Evolutionary conservation across 2,329 filamentous ascomycete genomes (phyloP).

Genomic region (Penicillium sp.): DNA sequence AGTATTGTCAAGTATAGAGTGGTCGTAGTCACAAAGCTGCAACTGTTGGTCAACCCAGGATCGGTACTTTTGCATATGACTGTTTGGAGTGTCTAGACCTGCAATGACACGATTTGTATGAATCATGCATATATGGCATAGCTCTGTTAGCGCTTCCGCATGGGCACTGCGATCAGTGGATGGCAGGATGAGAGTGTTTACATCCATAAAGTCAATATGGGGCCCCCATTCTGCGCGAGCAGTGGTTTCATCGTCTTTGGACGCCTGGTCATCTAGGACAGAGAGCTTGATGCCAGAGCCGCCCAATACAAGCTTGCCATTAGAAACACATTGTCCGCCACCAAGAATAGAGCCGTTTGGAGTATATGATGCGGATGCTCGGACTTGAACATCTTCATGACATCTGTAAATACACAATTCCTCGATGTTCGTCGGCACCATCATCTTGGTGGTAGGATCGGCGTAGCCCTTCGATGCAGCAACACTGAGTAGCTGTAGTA

Average conservation of each 20-base stretch:
- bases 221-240: constrained; percentile 14
- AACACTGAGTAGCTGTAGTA: constrained; percentile 21
- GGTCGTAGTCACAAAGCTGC: background rate
- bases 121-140: constrained; percentile 16
- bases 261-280: background rate
- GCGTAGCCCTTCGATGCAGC: constrained; percentile 21
- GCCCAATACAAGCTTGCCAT: constrained; percentile 7
- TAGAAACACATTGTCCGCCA: constrained; percentile 2
- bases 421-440: constrained; percentile 23
- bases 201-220: constrained; percentile 17
- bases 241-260: background rate
- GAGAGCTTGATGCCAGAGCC: constrained; percentile 10
- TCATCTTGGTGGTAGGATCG: constrained; percentile 13
- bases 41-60: constrained; percentile 11
- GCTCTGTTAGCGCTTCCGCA: constrained; percentile 3
- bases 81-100: constrained; percentile 1
- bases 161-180: constrained; percentile 5
- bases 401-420: constrained; percentile 17
- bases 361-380: constrained; percentile 5
- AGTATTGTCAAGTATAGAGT: background rate
- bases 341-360: constrained; percentile 11
- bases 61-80: constrained; percentile 12
- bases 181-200: constrained; percentile 11
- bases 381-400: constrained; percentile 3
- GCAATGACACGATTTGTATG: constrained; percentile 5